Evolutionary conservation across 2,329 filamentous ascomycete genomes (phyloP), one percentile per base, ranked within the genome.

Genomic region (Zelopaecilomyces penicillatus): DNA sequence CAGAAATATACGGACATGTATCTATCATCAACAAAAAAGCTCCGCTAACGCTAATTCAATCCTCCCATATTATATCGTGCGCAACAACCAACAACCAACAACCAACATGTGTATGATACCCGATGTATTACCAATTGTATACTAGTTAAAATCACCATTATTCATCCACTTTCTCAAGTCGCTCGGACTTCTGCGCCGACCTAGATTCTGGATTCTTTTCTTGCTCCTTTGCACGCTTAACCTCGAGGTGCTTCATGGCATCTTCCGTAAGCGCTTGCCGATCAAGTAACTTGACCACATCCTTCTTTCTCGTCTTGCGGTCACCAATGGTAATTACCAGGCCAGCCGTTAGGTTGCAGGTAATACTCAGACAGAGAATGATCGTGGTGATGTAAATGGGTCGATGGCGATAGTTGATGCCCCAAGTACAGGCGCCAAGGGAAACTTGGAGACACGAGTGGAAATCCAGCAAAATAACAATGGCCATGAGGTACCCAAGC

Each of bases 361-460:
- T 76, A 54, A 94, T 87, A 27, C 82, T 87, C 56, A 80, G 85
- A 57, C 81, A 85, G 2, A 94, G 84, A 45, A 94, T 90, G 5
- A 85, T 80, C 0, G 87, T 87, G 0, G 87, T 94, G 29, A 91
- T 65, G 2, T 85, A 85, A 50, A 81, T 75, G 0, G 82, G 82
- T 0, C 87, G 81, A 1, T 70, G 65, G 41, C 80, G 73, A 64
- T 87, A 87, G 61, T 80, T 73, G 54, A 90, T 91, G 28, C 78
- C 77, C 84, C 85, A 94, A 0, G 87, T 94, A 50, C 76, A 82
- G 3, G 82, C 76, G 6, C 87, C 87, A 0, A 94, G 80, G 0
- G 84, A 77, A 54, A 94, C 87, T 59, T 94, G 87, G 35, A 94
- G 74, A 31, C 85, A 70, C 4, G 83, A 88, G 65, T 94, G 87